Evolutionary conservation across 306 rosid species (phyloP).

Genomic region (Trichosanthes truncata): DNA sequence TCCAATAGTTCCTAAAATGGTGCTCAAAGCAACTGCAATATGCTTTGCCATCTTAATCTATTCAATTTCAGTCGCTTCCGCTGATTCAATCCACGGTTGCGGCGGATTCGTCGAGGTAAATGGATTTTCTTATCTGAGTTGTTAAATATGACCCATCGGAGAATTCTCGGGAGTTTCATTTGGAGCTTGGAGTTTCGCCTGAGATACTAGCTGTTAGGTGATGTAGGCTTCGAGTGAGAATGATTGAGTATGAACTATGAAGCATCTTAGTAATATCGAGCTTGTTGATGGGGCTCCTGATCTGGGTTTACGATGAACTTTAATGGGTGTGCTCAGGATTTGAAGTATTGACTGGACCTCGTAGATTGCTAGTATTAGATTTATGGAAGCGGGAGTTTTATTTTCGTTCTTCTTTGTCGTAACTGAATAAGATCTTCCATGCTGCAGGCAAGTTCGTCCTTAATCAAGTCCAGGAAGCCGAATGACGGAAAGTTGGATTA

Average conservation of each 20-base stretch:
- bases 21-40: neutral
- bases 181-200: neutral
- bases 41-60: conserved; percentile 14
- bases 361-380: neutral
- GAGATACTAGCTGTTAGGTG: neutral
- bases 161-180: neutral
- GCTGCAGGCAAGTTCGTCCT: conserved; percentile 63
- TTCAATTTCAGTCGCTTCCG: conserved; percentile 37
- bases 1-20: neutral
- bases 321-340: neutral
- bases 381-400: neutral
- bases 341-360: neutral
- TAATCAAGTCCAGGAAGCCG: conserved; percentile 62
- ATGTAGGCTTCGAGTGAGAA: neutral
- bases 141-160: neutral
- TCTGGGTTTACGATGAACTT: neutral
- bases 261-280: neutral
- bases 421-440: conserved; percentile 2
- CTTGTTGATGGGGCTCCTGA: neutral
- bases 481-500: conserved; percentile 72
- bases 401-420: neutral
- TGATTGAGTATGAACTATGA: neutral
- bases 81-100: conserved; percentile 68
- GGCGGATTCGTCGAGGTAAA: conserved; percentile 66
- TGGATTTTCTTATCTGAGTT: neutral